Conservation (phyloP, 345 rosid genomes). For the Pelargonium nanum region DNA sequence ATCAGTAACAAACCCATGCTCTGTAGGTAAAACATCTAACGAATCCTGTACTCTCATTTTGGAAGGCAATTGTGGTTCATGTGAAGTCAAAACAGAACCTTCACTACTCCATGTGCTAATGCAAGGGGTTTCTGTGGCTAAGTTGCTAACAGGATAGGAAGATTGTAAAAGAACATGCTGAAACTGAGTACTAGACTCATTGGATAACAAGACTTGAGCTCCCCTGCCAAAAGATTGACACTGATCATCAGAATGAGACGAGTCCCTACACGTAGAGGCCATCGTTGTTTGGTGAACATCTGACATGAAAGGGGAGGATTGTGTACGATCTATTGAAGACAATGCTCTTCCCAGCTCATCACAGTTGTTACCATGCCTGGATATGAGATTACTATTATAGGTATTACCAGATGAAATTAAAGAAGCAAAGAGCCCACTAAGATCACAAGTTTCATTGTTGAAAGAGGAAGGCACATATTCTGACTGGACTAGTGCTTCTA, state of each 20-base stretch:
- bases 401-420: slow-evolving; percentile 20
- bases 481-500: slow-evolving; percentile 15
- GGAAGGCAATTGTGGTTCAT: slow-evolving; percentile 19
- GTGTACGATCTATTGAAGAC: slow-evolving; percentile 19
- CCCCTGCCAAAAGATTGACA: slow-evolving; percentile 11
- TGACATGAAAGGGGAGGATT: no score
- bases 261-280: no score
- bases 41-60: no score
- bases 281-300: no score
- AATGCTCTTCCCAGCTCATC: slow-evolving; percentile 31
- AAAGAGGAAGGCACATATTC: slow-evolving; percentile 22
- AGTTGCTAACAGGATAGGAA: slow-evolving; percentile 11
- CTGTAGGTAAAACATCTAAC: no score
- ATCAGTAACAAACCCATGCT: slow-evolving; percentile 28
- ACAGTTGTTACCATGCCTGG: slow-evolving; percentile 27
- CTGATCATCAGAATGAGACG: no score
- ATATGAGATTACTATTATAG: slow-evolving; percentile 26
- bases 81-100: slow-evolving; percentile 34
- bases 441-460: slow-evolving; percentile 29
- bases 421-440: slow-evolving; percentile 51
- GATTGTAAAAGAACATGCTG: slow-evolving; percentile 10
- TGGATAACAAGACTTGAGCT: slow-evolving; percentile 9
- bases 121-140: slow-evolving; percentile 20
- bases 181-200: slow-evolving; percentile 3
- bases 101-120: slow-evolving; percentile 29